A percentile compares a stretch with the other conserved stretches of the same genome.
These are phyloP conservation scores for Basipetospora sp. DNA, from an alignment of 2,329 filamentous ascomycete species.

Conservation along the genomic window DNA sequence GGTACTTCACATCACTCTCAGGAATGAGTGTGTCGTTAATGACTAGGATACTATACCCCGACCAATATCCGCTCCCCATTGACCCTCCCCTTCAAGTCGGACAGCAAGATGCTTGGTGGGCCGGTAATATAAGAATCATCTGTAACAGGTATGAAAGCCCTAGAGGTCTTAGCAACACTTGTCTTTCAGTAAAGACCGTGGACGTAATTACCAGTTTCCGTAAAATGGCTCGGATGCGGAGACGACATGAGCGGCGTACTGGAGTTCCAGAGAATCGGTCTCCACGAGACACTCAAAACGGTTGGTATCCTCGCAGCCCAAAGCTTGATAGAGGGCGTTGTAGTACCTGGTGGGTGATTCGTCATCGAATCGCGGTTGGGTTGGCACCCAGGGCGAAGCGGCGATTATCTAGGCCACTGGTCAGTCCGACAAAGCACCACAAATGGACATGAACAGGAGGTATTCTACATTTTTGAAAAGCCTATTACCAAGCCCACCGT, in stretches of 20 bases:
- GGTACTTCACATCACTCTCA: neutral
- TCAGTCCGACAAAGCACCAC: too few relatives aligned
- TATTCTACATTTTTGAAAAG: constrained; percentile 28
- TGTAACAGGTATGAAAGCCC: constrained; percentile 25
- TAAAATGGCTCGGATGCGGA: constrained; percentile 10
- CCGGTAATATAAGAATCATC: constrained; percentile 19
- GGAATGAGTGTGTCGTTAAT: too few relatives aligned
- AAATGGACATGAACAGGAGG: too few relatives aligned
- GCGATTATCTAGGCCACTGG: constrained; percentile 12
- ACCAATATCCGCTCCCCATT: constrained; percentile 20
- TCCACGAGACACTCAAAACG: constrained; percentile 20
- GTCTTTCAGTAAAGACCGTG: neutral
- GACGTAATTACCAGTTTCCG: constrained; percentile 1
- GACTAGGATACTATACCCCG: constrained; percentile 10
- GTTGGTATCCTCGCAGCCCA: constrained; percentile 15
- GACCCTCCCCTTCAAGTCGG: constrained; percentile 11
- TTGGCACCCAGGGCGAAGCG: constrained; percentile 35
- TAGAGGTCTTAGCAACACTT: constrained; percentile 13
- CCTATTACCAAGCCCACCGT: constrained; percentile 21
- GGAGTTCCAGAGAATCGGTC: constrained; percentile 19
- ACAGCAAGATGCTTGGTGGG: constrained; percentile 16
- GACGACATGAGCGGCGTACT: constrained; percentile 20
- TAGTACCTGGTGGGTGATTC: constrained; percentile 17
- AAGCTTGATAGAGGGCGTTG: constrained; percentile 18
- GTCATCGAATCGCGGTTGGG: constrained; percentile 30